Evolutionary conservation across 805 yeast genomes (phyloP).

Genomic region (Kodamaea restingae): DNA sequence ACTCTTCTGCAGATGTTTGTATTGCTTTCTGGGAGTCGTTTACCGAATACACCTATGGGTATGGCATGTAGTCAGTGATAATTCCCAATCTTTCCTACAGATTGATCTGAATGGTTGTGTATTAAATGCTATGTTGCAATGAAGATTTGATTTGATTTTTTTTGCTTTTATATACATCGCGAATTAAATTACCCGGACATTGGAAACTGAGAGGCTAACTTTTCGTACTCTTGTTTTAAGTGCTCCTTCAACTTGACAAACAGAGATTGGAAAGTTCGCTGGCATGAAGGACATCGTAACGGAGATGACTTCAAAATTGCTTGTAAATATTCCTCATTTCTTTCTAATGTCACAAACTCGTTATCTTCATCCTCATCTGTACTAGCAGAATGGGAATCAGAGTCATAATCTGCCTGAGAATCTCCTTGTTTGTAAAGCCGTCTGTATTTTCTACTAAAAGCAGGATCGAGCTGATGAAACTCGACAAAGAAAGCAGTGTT

Average conservation of each 20-base stretch:
- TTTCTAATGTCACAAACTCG: constrained; percentile 6
- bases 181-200: background rate
- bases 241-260: constrained; percentile 27
- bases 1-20: constrained; percentile 15
- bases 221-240: constrained; percentile 15
- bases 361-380: constrained; percentile 6
- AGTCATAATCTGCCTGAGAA: constrained; percentile 7
- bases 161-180: background rate
- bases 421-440: background rate
- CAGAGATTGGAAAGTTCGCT: constrained; percentile 20
- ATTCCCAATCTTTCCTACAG: constrained; percentile 11
- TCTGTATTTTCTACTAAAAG: constrained; percentile 6
- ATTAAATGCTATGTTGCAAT: background rate
- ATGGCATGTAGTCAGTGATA: constrained; percentile 47
- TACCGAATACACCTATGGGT: constrained; percentile 41
- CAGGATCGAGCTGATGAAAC: constrained; percentile 41
- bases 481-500: constrained; percentile 60
- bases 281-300: constrained; percentile 26
- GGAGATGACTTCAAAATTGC: constrained; percentile 19
- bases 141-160: background rate
- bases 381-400: constrained; percentile 10
- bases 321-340: constrained; percentile 12
- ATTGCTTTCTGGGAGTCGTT: constrained; percentile 51
- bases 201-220: background rate
- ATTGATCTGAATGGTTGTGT: constrained; percentile 2